A percentile compares a stretch with the other conserved stretches of the same genome.
Conservation (phyloP, 495 filamentous ascomycete species). For the Usnea hakonensis region DNA sequence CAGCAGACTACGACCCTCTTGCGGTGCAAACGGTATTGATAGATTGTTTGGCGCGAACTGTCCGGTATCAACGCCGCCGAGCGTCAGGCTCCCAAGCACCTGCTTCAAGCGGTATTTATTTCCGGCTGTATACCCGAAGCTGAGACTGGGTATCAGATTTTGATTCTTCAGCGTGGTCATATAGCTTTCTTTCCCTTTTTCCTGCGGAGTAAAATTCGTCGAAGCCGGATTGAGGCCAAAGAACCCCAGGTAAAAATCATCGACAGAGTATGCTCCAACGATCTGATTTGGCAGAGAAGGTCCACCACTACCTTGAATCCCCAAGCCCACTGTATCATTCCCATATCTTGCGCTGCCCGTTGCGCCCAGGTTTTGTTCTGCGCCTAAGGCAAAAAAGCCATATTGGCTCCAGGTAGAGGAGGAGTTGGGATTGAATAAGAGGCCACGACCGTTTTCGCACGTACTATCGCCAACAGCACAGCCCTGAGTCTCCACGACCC, state of each 20-base stretch:
- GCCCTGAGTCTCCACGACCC: slow-evolving; percentile 32
- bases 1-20: slow-evolving; percentile 43
- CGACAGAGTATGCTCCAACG: slow-evolving; percentile 38
- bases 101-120: slow-evolving; percentile 45
- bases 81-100: slow-evolving; percentile 46
- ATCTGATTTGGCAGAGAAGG: slow-evolving; percentile 40
- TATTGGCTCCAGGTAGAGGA: slow-evolving; percentile 43
- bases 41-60: slow-evolving; percentile 42
- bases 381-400: slow-evolving; percentile 32
- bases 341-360: slow-evolving; percentile 38
- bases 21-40: slow-evolving; percentile 41
- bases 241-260: slow-evolving; percentile 46
- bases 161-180: slow-evolving; percentile 40
- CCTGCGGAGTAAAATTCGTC: slow-evolving; percentile 40
- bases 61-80: slow-evolving; percentile 50
- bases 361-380: slow-evolving; percentile 39
- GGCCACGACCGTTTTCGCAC: slow-evolving; percentile 41
- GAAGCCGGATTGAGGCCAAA: slow-evolving; percentile 48
- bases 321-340: slow-evolving; percentile 45
- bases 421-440: slow-evolving; percentile 38
- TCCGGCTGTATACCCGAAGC: slow-evolving; percentile 51
- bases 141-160: slow-evolving; percentile 41
- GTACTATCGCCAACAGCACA: slow-evolving; percentile 22
- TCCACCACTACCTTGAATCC: slow-evolving; percentile 33
- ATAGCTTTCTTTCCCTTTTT: slow-evolving; percentile 41